Percentiles rank a stretch among this genome's conserved stretches.
Conservation (phyloP, 2,329 filamentous ascomycete species). For the Botrytis elliptica region DNA sequence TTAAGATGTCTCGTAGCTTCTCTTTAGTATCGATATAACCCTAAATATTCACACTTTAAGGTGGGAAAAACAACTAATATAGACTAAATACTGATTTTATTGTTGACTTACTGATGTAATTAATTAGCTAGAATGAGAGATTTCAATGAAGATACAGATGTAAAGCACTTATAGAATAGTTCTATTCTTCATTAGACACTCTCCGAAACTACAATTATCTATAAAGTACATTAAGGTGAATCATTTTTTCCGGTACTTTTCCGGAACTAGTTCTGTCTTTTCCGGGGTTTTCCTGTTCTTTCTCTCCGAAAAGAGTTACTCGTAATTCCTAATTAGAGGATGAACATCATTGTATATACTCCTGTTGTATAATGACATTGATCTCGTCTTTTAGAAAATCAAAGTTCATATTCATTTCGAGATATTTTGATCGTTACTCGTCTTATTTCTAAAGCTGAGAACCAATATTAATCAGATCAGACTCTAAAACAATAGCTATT, state of each 20-base stretch:
- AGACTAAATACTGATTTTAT: not conserved
- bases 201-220: not conserved
- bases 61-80: not conserved
- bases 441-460: no score
- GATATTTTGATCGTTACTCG: no score
- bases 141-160: no score
- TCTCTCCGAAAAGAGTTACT: not conserved
- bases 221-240: not conserved
- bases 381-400: not conserved
- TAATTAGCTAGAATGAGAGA: not conserved
- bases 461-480: no score
- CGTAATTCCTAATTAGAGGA: not conserved
- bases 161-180: no score
- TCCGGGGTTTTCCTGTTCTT: not conserved
- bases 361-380: not conserved
- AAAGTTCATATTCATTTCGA: no score
- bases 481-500: no score
- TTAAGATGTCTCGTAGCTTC: no score
- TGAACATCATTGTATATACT: not conserved
- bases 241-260: not conserved
- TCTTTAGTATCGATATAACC: not conserved
- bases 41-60: not conserved
- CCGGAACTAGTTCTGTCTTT: not conserved
- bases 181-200: not conserved
- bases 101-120: rapidly evolving